Evolutionary conservation across 805 yeast species (phyloP).

Genomic region (Starmerella etchellsii): DNA sequence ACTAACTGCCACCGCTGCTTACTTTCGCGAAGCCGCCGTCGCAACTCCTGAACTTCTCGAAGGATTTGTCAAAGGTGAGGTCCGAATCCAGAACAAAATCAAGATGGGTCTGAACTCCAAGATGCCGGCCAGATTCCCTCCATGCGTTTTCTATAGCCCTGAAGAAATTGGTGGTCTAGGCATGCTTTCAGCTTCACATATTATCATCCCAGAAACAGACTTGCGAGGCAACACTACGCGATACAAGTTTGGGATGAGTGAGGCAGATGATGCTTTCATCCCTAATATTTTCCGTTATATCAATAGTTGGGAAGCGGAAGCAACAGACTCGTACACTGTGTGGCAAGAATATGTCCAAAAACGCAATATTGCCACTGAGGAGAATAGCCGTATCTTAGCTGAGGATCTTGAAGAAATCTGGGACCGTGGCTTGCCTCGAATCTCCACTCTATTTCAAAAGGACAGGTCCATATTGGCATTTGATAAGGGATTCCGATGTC

Average conservation of each 20-base stretch:
- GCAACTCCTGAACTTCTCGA: slow-evolving; percentile 70
- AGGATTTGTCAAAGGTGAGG: slow-evolving; percentile 76
- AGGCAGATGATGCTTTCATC: slow-evolving; percentile 56
- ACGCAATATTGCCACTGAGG: slow-evolving; percentile 72
- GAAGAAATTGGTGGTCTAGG: slow-evolving; percentile 96
- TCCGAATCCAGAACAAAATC: slow-evolving; percentile 84
- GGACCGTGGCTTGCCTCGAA: slow-evolving; percentile 96
- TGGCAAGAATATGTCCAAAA: slow-evolving; percentile 96
- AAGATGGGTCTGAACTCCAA: slow-evolving; percentile 91
- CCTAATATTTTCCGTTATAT: slow-evolving; percentile 91
- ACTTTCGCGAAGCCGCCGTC: slow-evolving; percentile 85
- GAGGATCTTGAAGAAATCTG: slow-evolving; percentile 91
- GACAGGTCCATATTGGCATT: slow-evolving; percentile 89
- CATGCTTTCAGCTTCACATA: slow-evolving; percentile 94
- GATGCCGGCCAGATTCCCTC: slow-evolving; percentile 98
- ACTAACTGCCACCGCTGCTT: slow-evolving; percentile 69
- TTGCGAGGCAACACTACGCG: slow-evolving; percentile 65
- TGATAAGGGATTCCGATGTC: slow-evolving; percentile 82
- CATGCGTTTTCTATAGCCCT: slow-evolving; percentile 96
- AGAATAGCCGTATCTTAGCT: slow-evolving; percentile 71
- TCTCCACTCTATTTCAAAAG: slow-evolving; percentile 86
- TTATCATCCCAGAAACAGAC: slow-evolving; percentile 87
- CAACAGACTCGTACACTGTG: slow-evolving; percentile 83
- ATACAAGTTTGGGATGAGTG: slow-evolving; percentile 85
- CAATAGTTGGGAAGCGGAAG: slow-evolving; percentile 94